phyloP scores from a whole-genome alignment of 495 filamentous ascomycete species.

The Apodospora peruviana region DNA sequence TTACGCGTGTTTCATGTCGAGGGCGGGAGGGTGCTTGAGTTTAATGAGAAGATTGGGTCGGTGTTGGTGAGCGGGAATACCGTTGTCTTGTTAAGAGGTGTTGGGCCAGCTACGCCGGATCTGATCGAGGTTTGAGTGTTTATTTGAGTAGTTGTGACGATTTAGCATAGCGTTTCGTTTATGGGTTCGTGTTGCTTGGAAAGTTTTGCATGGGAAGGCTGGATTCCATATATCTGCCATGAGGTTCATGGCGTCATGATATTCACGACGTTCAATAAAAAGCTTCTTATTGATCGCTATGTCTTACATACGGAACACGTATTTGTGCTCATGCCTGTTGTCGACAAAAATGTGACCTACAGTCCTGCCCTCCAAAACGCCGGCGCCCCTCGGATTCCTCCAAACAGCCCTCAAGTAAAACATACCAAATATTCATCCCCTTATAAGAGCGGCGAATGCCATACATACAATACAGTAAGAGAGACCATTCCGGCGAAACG shows the following conservation, averaged over 20 bases:
- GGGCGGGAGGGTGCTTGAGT: slow-evolving; percentile 76
- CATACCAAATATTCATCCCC: no score
- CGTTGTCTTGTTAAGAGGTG: slow-evolving; percentile 79
- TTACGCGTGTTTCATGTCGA: slow-evolving; percentile 90
- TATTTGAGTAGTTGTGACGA: neutral
- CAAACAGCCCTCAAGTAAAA: no score
- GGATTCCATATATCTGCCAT: no score
- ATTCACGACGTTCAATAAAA: neutral
- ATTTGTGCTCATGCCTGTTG: no score
- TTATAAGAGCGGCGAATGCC: neutral
- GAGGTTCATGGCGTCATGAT: neutral
- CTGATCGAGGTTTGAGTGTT: slow-evolving; percentile 32
- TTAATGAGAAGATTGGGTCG: slow-evolving; percentile 74
- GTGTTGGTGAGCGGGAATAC: slow-evolving; percentile 74
- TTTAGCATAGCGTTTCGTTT: slow-evolving; percentile 20
- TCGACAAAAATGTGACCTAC: no score
- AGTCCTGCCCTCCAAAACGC: no score
- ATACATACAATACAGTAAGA: slow-evolving; percentile 1
- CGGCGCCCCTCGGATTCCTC: no score
- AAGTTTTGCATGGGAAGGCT: no score
- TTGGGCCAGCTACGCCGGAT: slow-evolving; percentile 52
- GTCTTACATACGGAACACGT: no score
- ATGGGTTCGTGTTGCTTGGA: no score
- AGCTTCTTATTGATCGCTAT: no score
- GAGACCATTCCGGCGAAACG: slow-evolving; percentile 3